Base-by-base conservation (phyloP, 2,329 filamentous ascomycete genomes). In the Beauveria rudraprayagi region DNA sequence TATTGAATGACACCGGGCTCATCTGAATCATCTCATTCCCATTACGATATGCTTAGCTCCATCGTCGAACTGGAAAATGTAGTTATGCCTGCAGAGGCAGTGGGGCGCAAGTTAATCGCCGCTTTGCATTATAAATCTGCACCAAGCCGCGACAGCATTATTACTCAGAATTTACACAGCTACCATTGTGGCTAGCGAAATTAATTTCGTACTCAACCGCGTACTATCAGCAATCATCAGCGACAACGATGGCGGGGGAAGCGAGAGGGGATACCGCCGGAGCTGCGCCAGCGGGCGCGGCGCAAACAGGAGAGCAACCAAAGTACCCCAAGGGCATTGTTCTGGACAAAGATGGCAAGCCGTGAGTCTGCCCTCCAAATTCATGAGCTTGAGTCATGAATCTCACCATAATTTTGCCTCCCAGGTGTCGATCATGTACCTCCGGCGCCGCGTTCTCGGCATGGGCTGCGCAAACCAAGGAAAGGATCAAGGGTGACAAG, bases 261-360 rank as follows among this genome's bases (percentile, higher is more conserved):
- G 70, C 70, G 40, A 69, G 66, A 63, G 71, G 73, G 64, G 65
- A 66, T 44, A 63, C 63, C 37, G 57, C 61, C 43, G 59, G 66
- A 53, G 59, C 63, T 11, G 63, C 64, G 30, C 65, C 62, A 22
- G 47, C 68, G 51, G 61, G 57, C 40, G 60, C 60, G 53, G 65
- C 55, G 62, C 67, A 69, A 60, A 63, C 63, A 65, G 65, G 57
- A 65, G 67, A 73, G 63, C 67, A 71, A 54, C 75, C 80, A 28
- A 83, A 80, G 68, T 75, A 89, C 34, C 83, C 88, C 17, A 90
- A 88, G 69, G 89, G 89, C 65, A 80, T 93, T 2, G 82, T 93
- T 43, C 76, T 93, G 41, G 90, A 87, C 51, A 88, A 88, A 65
- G 89, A 94, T 76, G 90, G 90, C 61, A 94, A 94, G 75, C 90